Conservation (phyloP, 1,284 basidiomycete species). For the Microbotryomycetes sp. region DNA sequence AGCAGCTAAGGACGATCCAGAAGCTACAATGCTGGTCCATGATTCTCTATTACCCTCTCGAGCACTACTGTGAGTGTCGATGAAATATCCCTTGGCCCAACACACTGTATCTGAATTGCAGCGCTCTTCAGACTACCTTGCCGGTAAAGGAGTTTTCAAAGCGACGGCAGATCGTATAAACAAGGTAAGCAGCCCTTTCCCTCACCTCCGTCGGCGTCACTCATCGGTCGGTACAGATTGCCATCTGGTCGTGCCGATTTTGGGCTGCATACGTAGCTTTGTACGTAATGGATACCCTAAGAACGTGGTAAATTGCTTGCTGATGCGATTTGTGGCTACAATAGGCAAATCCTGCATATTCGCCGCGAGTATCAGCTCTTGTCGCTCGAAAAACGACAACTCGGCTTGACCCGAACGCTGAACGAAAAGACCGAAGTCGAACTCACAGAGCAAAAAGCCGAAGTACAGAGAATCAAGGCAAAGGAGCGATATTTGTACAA, state of each 20-base stretch:
- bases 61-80: slow-evolving; percentile 51
- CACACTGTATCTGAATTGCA: no score
- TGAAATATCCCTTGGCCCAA: background rate
- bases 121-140: slow-evolving; percentile 53
- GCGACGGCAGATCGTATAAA: background rate
- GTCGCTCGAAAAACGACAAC: slow-evolving; percentile 53
- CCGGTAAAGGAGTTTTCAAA: slow-evolving; percentile 53
- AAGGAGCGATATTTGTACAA: slow-evolving; percentile 64
- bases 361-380: slow-evolving; percentile 40
- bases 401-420: slow-evolving; percentile 11
- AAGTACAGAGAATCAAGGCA: slow-evolving; percentile 49
- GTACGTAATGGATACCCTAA: slow-evolving; percentile 55
- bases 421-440: slow-evolving; percentile 31
- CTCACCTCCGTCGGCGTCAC: background rate
- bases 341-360: slow-evolving; percentile 28
- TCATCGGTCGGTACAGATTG: slow-evolving; percentile 47
- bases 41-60: slow-evolving; percentile 71
- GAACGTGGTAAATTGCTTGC: background rate
- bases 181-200: background rate
- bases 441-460: slow-evolving; percentile 45
- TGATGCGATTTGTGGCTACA: background rate
- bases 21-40: slow-evolving; percentile 75
- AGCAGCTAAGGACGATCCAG: slow-evolving; percentile 48
- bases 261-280: slow-evolving; percentile 68
- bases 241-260: slow-evolving; percentile 63